These are phyloP conservation scores for Tetracladium marchalianum DNA, from an alignment of 495 filamentous ascomycete genomes.

Conservation along the genomic window DNA sequence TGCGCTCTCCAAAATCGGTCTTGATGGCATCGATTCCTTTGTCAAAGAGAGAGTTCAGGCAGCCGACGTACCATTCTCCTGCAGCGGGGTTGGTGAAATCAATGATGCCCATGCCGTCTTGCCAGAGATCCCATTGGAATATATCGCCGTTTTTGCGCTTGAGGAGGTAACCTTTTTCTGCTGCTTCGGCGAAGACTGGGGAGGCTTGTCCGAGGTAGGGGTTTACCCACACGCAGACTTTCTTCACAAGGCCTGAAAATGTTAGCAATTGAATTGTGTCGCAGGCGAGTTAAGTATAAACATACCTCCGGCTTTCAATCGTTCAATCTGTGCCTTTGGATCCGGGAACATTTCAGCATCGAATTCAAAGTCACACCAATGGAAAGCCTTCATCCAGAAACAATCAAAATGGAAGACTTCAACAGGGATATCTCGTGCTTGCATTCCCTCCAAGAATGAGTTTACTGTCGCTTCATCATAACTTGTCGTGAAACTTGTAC, in stretches of 20 bases:
- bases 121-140: conserved; percentile 69
- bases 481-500: conserved; percentile 59
- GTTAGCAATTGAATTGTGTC: background rate
- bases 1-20: conserved; percentile 65
- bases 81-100: conserved; percentile 67
- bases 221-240: conserved; percentile 65
- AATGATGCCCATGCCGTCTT: conserved; percentile 63
- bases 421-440: conserved; percentile 51
- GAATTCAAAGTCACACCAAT: conserved; percentile 69
- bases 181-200: conserved; percentile 52
- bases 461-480: conserved; percentile 61
- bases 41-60: conserved; percentile 50
- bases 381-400: conserved; percentile 57
- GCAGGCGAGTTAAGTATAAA: background rate
- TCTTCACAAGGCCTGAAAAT: conserved; percentile 37
- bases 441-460: conserved; percentile 58
- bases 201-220: conserved; percentile 61
- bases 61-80: conserved; percentile 46
- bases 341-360: conserved; percentile 60
- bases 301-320: conserved; percentile 39
- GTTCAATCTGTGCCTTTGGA: conserved; percentile 48
- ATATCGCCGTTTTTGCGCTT: conserved; percentile 60
- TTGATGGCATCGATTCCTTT: conserved; percentile 62
- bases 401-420: conserved; percentile 65
- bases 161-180: conserved; percentile 56